phyloP scores from a whole-genome alignment of 23 red algal genomes.

The Cyanidioschyzon merolae region DNA sequence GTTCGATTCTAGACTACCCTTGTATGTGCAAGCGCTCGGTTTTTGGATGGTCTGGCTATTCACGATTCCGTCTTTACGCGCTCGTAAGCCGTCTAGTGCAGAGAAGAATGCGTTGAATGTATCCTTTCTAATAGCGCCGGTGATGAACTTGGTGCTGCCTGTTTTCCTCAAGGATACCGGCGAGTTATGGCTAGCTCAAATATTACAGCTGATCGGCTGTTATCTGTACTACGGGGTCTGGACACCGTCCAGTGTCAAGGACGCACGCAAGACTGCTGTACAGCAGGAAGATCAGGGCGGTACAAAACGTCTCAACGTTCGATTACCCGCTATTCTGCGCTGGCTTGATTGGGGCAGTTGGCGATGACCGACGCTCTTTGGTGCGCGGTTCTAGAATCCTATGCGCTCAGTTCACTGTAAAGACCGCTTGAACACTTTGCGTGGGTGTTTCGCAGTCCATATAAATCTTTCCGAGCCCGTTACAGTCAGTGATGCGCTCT shows the following conservation, averaged over 20 bases:
- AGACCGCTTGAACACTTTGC: background rate
- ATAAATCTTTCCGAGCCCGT: background rate
- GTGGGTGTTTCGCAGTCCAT: background rate
- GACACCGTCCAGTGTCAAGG: background rate
- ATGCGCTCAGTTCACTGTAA: background rate
- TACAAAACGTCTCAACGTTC: background rate
- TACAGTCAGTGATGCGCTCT: background rate
- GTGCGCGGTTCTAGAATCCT: background rate
- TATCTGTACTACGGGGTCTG: conserved; percentile 43
- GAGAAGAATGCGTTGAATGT: conserved; percentile 92
- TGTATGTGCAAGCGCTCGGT: conserved; percentile 56
- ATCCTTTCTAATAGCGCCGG: conserved; percentile 44
- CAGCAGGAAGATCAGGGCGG: background rate
- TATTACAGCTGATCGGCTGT: conserved; percentile 33
- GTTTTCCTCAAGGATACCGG: conserved; percentile 36
- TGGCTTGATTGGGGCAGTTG: conserved; percentile 69
- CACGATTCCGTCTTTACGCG: conserved; percentile 87
- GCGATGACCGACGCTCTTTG: conserved; percentile 5
- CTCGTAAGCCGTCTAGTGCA: conserved; percentile 52
- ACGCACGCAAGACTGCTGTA: background rate
- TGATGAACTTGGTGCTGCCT: conserved; percentile 67
- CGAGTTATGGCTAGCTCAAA: conserved; percentile 51
- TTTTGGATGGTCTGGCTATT: conserved; percentile 98
- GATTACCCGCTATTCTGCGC: conserved; percentile 15
- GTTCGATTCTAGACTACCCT: conserved; percentile 25